Evolutionary conservation across 805 yeast species (phyloP).

Genomic region (Lachancea sp.): DNA sequence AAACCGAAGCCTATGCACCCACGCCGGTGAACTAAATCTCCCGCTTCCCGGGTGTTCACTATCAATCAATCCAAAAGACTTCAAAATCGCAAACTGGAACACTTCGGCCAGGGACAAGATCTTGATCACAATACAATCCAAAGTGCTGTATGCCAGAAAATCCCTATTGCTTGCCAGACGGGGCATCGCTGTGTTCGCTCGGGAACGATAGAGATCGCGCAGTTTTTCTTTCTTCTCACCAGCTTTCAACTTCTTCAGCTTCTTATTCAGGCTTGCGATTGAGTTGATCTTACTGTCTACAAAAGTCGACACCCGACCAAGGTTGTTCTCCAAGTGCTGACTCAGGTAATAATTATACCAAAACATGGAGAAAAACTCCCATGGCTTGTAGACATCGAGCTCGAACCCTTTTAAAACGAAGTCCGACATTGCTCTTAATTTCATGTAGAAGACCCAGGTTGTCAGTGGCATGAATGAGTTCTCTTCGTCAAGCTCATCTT

Average conservation of each 20-base stretch:
- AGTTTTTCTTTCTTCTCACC: conserved; percentile 43
- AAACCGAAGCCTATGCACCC: conserved; percentile 53
- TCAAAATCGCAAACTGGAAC: conserved; percentile 29
- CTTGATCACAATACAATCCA: conserved; percentile 23
- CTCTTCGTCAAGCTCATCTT: conserved; percentile 21
- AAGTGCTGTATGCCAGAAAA: conserved; percentile 22
- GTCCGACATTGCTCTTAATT: conserved; percentile 65
- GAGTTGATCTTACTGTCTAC: conserved; percentile 32
- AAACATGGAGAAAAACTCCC: conserved; percentile 61
- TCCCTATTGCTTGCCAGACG: conserved; percentile 26
- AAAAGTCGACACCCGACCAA: conserved; percentile 31
- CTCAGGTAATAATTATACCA: conserved; percentile 58
- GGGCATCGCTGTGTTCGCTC: conserved; percentile 35
- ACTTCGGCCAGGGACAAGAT: conserved; percentile 32
- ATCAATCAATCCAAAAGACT: conserved; percentile 23
- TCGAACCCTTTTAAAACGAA: conserved; percentile 71
- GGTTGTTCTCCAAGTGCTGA: conserved; percentile 41
- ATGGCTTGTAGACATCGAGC: conserved; percentile 60
- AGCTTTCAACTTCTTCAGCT: conserved; percentile 43
- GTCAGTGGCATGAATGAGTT: conserved; percentile 56
- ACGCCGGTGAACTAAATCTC: conserved; percentile 25
- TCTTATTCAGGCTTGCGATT: conserved; percentile 34
- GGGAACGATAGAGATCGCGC: conserved; percentile 31
- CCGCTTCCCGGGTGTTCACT: conserved; percentile 22
- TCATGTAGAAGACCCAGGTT: conserved; percentile 60